Conservation (phyloP, 768 basidiomycete genomes). For the Calocybe cyanea region DNA sequence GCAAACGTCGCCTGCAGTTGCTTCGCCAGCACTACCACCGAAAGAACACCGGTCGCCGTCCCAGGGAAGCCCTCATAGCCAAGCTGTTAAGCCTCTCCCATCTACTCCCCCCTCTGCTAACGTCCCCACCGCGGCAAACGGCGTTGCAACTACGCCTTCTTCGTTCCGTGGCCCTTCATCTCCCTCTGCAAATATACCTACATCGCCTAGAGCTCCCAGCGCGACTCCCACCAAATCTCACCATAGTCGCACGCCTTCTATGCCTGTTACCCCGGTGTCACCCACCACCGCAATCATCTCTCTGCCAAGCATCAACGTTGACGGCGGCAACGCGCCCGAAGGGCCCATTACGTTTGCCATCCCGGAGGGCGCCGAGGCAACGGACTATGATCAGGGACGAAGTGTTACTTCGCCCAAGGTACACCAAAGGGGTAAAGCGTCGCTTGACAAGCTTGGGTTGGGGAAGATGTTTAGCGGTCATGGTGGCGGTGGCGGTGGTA, state of each 20-base stretch:
- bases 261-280: constrained; percentile 4
- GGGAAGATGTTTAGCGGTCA: constrained; percentile 82
- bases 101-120: constrained; percentile 17
- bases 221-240: constrained; percentile 3
- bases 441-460: constrained; percentile 76
- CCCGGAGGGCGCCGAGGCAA: neutral
- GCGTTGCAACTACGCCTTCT: neutral
- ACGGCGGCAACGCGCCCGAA: constrained; percentile 34
- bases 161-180: constrained; percentile 1
- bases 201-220: constrained; percentile 5
- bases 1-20: constrained; percentile 4
- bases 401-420: constrained; percentile 44
- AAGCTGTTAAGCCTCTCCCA: constrained; percentile 30
- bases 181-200: neutral
- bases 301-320: constrained; percentile 33
- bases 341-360: constrained; percentile 25
- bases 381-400: constrained; percentile 20
- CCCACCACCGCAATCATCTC: constrained; percentile 6
- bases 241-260: constrained; percentile 10
- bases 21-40: constrained; percentile 15
- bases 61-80: constrained; percentile 8
- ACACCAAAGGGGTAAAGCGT: constrained; percentile 54
- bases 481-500: no score
- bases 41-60: constrained; percentile 32
- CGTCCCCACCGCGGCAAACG: no score